Evolutionary conservation across 1,139 yeast genomes (phyloP), one percentile per base, ranked within the genome.

Genomic region (Yamadazyma jaroonii): DNA sequence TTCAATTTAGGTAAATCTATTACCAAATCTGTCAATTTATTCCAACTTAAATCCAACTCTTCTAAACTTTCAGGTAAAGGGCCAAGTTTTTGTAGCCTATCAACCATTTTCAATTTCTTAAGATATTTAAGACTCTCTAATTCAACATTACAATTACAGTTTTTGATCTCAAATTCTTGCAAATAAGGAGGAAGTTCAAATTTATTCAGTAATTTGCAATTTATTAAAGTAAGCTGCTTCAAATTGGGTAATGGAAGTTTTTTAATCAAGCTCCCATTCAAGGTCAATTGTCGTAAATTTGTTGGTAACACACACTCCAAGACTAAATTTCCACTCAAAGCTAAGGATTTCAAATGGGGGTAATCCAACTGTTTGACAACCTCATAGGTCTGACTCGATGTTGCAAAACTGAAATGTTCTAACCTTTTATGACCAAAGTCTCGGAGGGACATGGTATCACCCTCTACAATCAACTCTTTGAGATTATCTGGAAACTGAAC

Each of bases 1-100:
- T 85, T 84, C 56, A 90, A 70, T 28, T 27, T 27, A 3, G 36
- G 36, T 12, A 33, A 23, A 21, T 27, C 3, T 6, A 17, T 7
- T 7, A 17, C 17, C 6, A 33, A 22, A 4, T 28, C 31, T 6
- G 22, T 14, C 21, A 33, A 22, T 33, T 33, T 21, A 21, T 33
- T 33, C 36, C 36, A 33, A n/a, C 28, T 27, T 24, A 33, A 33
- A 33, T 33, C 36, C 4, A 33, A 20, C 5, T 6, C 10, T 24
- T 33, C 31, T 28, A 33, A 33, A 6, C 9, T 33, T 13, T 9
- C 9, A 14, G 36, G 36, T n/a, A 33, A 23, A 7, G 17, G 12
- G 3, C 9, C 10, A 3, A 32, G 15, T n/a, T 9, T 25, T 10
- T 5, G 9, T 20, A 32, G 20, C 13, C 10, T 20, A 10, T 32